Evolutionary conservation across 192 early-diverging fungal species (phyloP), one percentile per base, ranked within the genome.

Genomic region (Dissophora ornata): DNA sequence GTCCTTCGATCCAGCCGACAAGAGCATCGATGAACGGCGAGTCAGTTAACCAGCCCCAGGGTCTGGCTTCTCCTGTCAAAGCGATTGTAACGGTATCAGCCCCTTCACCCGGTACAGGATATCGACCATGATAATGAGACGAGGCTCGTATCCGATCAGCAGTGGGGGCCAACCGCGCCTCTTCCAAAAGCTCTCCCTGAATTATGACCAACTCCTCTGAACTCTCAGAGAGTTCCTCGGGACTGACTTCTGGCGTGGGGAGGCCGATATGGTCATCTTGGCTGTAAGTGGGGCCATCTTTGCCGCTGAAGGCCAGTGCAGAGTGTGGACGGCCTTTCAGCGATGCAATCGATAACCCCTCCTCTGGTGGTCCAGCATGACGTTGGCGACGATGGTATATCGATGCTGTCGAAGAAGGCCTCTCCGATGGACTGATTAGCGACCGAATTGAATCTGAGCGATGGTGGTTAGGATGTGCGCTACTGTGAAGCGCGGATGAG

Each of bases 1-100:
- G 80, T 10, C 68, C 73, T 64, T 81, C 80, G 29, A 81, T 65
- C 80, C 80, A 81, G 32, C 58, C 59, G 25, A 81, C 69, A 13
- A 81, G 52, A 5, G 73, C 62, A 25, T 81, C 73, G 2, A 81
- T 34, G 16, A 78, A 56, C 25, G 70, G 67, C 18, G 61, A 57
- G 1, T 67, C 73, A 16, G 46, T 62, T 11, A 77, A 16, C 73
- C 73, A 77, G 30, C 26, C 62, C 50, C 48, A 62, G 13, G 73
- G 18, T 40, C 49, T 54, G 22, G 24, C 21, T n/a, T n/a, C n/a
- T n/a, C n/a, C n/a, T n/a, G n/a, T n/a, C n/a, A n/a, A n/a, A n/a
- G n/a, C n/a, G n/a, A 57, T 41, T 21, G 55, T 41, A 3, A 36
- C 21, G 15, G 36, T n/a, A 16, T 57, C 55, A 3, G 47, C 19